A percentile compares a stretch with the other conserved stretches of the same genome.
Conservation (phyloP, 768 basidiomycete genomes). For the Gymnopilus junonius region DNA sequence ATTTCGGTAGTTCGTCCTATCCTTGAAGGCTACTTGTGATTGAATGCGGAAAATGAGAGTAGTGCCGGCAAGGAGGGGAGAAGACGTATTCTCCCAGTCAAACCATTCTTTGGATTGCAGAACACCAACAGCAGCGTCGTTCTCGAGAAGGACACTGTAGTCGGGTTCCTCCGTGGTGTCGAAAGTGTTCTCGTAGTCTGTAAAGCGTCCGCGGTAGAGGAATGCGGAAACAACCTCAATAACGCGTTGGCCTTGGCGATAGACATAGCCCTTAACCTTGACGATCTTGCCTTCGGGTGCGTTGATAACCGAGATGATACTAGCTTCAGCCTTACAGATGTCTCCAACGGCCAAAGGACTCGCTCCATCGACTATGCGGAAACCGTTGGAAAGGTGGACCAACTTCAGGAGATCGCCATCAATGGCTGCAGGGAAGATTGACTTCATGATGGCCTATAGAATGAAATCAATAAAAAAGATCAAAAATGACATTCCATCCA, state of each 20-base stretch:
- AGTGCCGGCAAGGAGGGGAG: constrained; percentile 79
- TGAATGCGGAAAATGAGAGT: constrained; percentile 88
- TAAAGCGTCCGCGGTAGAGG: constrained; percentile 95
- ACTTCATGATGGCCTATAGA: constrained; percentile 94
- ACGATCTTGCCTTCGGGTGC: constrained; percentile 92
- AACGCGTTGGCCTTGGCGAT: constrained; percentile 76
- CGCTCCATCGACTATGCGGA: constrained; percentile 84
- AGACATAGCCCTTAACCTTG: constrained; percentile 84
- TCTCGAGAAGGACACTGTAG: constrained; percentile 76
- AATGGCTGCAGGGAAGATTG: constrained; percentile 91
- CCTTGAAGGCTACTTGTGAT: constrained; percentile 89
- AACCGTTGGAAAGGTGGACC: constrained; percentile 97
- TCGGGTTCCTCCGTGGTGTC: constrained; percentile 90
- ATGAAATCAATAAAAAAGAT: constrained; percentile 8
- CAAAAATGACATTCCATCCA: background rate
- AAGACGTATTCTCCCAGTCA: constrained; percentile 86
- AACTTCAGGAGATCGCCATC: constrained; percentile 96
- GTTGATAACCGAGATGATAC: constrained; percentile 89
- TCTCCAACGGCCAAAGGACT: constrained; percentile 83
- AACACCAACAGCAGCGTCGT: constrained; percentile 85
- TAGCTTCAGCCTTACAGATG: constrained; percentile 87
- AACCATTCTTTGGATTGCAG: constrained; percentile 98
- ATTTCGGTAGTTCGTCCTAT: constrained; percentile 81
- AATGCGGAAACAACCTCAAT: constrained; percentile 95
- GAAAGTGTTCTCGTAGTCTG: constrained; percentile 95